Evolutionary conservation across 495 filamentous ascomycete genomes (phyloP).

Genomic region (Schizothecium vesticola): DNA sequence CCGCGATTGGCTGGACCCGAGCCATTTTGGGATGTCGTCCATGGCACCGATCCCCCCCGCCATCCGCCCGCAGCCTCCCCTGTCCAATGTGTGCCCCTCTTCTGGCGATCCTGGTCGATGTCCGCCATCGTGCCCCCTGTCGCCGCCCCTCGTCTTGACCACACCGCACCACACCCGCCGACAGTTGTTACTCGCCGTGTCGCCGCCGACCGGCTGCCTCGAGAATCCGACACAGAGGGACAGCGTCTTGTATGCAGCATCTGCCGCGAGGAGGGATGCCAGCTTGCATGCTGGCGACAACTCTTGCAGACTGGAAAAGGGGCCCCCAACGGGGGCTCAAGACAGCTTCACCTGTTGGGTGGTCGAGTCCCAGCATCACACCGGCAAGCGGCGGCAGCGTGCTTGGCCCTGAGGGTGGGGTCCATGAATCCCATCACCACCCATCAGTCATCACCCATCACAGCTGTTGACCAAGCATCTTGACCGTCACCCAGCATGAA

Average conservation of each 20-base stretch:
- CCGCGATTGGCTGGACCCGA: conserved; percentile 23
- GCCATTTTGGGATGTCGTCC: not conserved
- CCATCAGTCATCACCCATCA: not conserved
- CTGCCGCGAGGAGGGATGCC: not conserved
- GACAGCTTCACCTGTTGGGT: not conserved
- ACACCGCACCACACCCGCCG: not conserved
- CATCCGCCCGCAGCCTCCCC: conserved; percentile 18
- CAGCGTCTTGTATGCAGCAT: not conserved
- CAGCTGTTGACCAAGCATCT: not conserved
- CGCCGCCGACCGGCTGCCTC: not conserved
- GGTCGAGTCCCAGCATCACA: conserved; percentile 1
- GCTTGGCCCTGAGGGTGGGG: not conserved
- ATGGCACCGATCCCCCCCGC: conserved; percentile 19
- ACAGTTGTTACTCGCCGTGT: not conserved
- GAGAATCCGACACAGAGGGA: not conserved
- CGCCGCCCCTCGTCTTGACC: not conserved
- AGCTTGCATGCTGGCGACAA: conserved; percentile 5
- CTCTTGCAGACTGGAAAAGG: conserved; percentile 10
- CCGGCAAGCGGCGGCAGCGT: conserved; percentile 6
- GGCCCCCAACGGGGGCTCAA: conserved; percentile 12
- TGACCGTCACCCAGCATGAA: not conserved
- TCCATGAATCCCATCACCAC: not conserved
- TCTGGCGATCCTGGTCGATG: conserved; percentile 5
- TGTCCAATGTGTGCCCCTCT: conserved; percentile 11
- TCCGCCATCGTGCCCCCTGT: not conserved